Evolutionary conservation across 208 protist genomes (phyloP), one percentile per base, ranked within the genome.

Genomic region (Trypanosoma lewisi): DNA sequence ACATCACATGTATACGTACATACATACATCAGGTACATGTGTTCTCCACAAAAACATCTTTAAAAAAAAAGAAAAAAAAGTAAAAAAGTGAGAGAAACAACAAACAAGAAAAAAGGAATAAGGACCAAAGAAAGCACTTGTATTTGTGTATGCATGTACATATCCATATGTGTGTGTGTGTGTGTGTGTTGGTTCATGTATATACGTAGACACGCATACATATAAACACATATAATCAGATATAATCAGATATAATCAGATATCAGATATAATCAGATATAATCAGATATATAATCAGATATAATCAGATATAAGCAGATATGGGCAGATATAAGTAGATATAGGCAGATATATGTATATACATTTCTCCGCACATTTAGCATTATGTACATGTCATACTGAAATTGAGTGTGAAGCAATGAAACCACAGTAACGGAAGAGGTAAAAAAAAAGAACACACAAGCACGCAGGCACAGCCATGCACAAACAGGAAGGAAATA

Each of bases 401-500:
- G n/a, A n/a, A n/a, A n/a, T n/a, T n/a, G n/a, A n/a, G n/a, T n/a
- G n/a, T n/a, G 51, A 27, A 42, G n/a, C 21, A 19, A 59, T 37
- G 48, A 39, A 70, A 72, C 31, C 31, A 57, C 25, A 42, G 49
- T 28, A 52, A 28, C 2, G 1, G 3, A 76, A 16, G 45, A 45
- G 47, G 11, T 64, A 65, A 67, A 69, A 69, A 48, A 59, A 58
- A 51, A 52, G 62, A 33, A 41, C 36, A 41, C 36, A 6, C 36
- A 41, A 6, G 9, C 36, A 41, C 36, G 12, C 36, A 41, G 36
- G 36, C 36, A 41, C 39, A 44, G 39, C 12, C 39, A 17, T 17
- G n/a, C 16, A 44, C 39, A 44, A 2, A 11, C 8, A 2, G 27
- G 41, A 3, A 47, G 58, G 36, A 67, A 30, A 62, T 59, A 8